Evolutionary conservation across 352 stramenopile genomes (phyloP), one percentile per base, ranked within the genome.

Genomic region (Phytophthora pseudosyringae): DNA sequence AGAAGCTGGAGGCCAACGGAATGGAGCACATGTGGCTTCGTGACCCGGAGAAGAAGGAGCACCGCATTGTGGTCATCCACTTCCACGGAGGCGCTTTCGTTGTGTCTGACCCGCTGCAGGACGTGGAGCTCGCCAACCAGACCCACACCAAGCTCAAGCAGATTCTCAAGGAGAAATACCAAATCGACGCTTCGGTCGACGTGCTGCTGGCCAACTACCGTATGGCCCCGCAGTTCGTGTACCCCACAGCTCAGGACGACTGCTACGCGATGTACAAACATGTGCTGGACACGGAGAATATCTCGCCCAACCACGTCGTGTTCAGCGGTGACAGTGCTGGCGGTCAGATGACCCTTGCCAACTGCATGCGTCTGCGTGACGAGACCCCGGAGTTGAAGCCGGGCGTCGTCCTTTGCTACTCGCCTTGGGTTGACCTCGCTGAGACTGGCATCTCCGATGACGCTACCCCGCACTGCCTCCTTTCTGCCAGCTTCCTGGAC

Each of bases 201-300:
- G 74, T 77, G 26, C 65, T 86, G 25, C 59, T 88, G 11, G 74
- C 71, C 16, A 88, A 84, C 59, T 88, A 86, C 69, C 79, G 74
- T 41, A 88, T 84, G 69, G 63, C 73, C 7, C 74, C 76, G 2
- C 59, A 82, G 33, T 55, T 67, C 43, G 41, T 64, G 36, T 88
- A 72, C 57, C 79, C 79, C 13, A 54, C 62, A 3, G 63, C 76
- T 5, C 43, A 75, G 11, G 62, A 88, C 41, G 79, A 88, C 60
- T 68, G 64, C 13, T 58, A 78, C 11, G 29, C 51, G 13, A 81
- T 78, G 54, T 83, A 79, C 54, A 68, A 84, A 43, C 67, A 80
- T 31, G 49, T 88, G 6, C 44, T 83, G 13, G 9, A 59, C 3
- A 38, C 46, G 2, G 58, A 79, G 38, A 45, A 65, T 11, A 18